Conservation (phyloP, 2,329 filamentous ascomycete species). For the Pseudogymnoascus sp. region DNA sequence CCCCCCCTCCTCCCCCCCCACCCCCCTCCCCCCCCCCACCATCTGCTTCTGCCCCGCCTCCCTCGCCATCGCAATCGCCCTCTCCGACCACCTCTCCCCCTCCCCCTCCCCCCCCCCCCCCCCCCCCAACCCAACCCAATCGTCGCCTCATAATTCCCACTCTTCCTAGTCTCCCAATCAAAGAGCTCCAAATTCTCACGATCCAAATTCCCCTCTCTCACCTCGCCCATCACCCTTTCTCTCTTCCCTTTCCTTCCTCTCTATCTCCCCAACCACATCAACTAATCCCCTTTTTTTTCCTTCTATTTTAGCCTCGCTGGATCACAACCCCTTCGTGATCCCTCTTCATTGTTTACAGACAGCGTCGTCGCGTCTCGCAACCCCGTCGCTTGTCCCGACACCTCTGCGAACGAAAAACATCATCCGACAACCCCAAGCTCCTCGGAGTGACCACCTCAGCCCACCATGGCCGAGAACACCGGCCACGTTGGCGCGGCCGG, state of each 20-base stretch:
- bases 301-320: neutral
- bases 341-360: neutral
- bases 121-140: neutral
- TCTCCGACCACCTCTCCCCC: too few relatives aligned
- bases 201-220: neutral
- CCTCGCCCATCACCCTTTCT: neutral
- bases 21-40: too few relatives aligned
- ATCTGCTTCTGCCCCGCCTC: too few relatives aligned
- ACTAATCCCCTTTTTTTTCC: neutral
- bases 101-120: too few relatives aligned
- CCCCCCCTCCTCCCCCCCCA: too few relatives aligned
- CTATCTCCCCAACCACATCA: neutral
- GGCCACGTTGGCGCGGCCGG: slow-evolving; percentile 14
- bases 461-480: slow-evolving; percentile 5
- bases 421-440: neutral
- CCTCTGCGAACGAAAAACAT: neutral
- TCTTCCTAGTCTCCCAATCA: neutral
- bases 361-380: neutral
- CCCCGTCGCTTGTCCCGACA: neutral
- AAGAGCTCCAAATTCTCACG: neutral
- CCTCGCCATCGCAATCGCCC: too few relatives aligned
- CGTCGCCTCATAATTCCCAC: neutral
- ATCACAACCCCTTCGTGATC: neutral
- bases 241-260: neutral
- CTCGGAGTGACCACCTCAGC: neutral